phyloP scores from a whole-genome alignment of 495 filamentous ascomycete species.

The Xylaria flabelliformis region DNA sequence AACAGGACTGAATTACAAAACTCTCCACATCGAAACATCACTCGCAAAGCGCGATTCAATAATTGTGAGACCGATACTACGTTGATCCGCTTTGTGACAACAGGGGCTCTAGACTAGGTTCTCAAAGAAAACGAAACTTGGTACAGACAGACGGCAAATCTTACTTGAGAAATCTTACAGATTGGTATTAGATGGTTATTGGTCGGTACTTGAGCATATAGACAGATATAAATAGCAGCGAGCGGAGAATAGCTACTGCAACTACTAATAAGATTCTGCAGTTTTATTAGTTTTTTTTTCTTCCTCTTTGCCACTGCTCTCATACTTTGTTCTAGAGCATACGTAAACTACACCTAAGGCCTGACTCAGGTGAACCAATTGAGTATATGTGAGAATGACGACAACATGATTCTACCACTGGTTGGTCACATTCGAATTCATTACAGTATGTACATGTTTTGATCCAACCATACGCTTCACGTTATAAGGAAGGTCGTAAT shows the following conservation, averaged over 20 bases:
- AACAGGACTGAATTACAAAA: slow-evolving; percentile 15
- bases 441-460: neutral
- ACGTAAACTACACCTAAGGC: neutral
- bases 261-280: neutral
- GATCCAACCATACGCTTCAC: neutral
- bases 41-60: slow-evolving; percentile 21
- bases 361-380: neutral
- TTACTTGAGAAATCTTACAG: neutral
- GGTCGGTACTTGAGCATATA: slow-evolving; percentile 2
- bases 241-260: neutral
- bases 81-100: slow-evolving; percentile 20
- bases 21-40: neutral
- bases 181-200: neutral
- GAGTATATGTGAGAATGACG: neutral
- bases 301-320: neutral
- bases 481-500: neutral
- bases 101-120: neutral
- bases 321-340: neutral
- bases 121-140: neutral
- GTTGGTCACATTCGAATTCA: neutral
- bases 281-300: neutral
- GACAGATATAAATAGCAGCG: slow-evolving; percentile 11
- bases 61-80: slow-evolving; percentile 13
- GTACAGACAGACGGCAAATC: neutral
- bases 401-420: neutral